phyloP scores from a whole-genome alignment of 768 basidiomycete genomes.

The Termitomyces sp. region DNA sequence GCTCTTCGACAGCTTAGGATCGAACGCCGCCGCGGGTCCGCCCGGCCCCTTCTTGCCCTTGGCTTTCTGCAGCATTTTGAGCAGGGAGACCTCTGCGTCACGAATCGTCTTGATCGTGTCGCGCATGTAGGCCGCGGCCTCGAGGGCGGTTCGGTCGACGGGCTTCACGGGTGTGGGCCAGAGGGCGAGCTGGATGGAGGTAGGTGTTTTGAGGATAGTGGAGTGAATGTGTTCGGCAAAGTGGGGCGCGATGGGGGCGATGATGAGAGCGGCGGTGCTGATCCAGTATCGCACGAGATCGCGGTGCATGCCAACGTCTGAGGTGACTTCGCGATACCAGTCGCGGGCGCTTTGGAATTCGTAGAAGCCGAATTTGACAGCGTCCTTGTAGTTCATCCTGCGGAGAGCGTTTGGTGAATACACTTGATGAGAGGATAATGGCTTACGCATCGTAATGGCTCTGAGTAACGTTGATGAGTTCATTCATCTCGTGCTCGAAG shows the following conservation, averaged over 20 bases:
- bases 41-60: slow-evolving; percentile 55
- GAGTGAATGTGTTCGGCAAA: slow-evolving; percentile 91
- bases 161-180: slow-evolving; percentile 71
- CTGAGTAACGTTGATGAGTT: slow-evolving; percentile 80
- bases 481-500: slow-evolving; percentile 89
- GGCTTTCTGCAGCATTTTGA: slow-evolving; percentile 78
- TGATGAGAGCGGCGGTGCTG: slow-evolving; percentile 71
- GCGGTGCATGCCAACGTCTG: slow-evolving; percentile 86
- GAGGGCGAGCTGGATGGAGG: slow-evolving; percentile 76
- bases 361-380: slow-evolving; percentile 93
- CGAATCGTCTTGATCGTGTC: slow-evolving; percentile 88
- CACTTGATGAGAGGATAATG: background rate
- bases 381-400: slow-evolving; percentile 95
- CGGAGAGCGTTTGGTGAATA: background rate
- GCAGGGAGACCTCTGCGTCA: slow-evolving; percentile 74
- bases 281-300: slow-evolving; percentile 89
- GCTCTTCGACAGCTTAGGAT: slow-evolving; percentile 81
- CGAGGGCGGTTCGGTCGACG: slow-evolving; percentile 64
- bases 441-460: slow-evolving; percentile 77
- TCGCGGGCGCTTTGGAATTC: slow-evolving; percentile 90
- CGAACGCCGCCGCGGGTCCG: slow-evolving; percentile 51
- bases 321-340: slow-evolving; percentile 93
- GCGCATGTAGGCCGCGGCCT: slow-evolving; percentile 84
- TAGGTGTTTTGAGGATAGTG: slow-evolving; percentile 63
- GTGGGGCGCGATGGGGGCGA: slow-evolving; percentile 87